Evolutionary conservation across 805 yeast species (phyloP), one percentile per base, ranked within the genome.

Genomic region (Spathaspora girioi): DNA sequence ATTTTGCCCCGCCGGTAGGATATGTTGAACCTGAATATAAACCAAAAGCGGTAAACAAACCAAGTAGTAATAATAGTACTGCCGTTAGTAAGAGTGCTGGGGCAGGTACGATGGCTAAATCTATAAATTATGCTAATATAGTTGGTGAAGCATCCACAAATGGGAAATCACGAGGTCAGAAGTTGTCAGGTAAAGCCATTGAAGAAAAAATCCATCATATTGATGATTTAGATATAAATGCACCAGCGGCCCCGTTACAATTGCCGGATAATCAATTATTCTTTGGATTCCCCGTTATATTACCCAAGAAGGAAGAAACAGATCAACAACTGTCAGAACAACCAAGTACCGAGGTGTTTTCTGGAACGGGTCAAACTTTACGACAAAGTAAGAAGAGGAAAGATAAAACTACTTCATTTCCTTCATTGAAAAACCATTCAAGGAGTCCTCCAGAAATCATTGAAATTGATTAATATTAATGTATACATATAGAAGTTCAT

Each of bases 1-100:
- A 94, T 64, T 94, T 94, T 73, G 98, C 97, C 1, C 97, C 99
- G 2, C 99, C 99, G 0, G 97, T 93, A 5, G 99, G 99, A 0
- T 94, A 94, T 65, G 97, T 89, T 17, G 98, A 93, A 64, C 97
- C 97, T 1, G 91, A 88, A 52, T 65, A 74, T 56, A 75, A 70
- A 50, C 81, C 82, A 17, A 40, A 18, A 11, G 67, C 70, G 43
- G 63, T 64, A 12, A 62, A 67, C n/a, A 68, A 68, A 50, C 70
- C 77, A 8, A 59, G 70, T 1, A 49, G 59, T 48, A 74, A 73
- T 17, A 53, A 68, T 3, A 66, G 59, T 47, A 76, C 6, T 6
- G 26, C 26, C 6, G 26, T 66, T 27, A 69, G 57, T 58, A 65
- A 67, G 50, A 61, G 75, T 43, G 77, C 73, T 5, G 77, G 78